Evolutionary conservation across 441 rosid genomes (phyloP), one percentile per base, ranked within the genome.

Genomic region (Pelargonium cotyledonis): DNA sequence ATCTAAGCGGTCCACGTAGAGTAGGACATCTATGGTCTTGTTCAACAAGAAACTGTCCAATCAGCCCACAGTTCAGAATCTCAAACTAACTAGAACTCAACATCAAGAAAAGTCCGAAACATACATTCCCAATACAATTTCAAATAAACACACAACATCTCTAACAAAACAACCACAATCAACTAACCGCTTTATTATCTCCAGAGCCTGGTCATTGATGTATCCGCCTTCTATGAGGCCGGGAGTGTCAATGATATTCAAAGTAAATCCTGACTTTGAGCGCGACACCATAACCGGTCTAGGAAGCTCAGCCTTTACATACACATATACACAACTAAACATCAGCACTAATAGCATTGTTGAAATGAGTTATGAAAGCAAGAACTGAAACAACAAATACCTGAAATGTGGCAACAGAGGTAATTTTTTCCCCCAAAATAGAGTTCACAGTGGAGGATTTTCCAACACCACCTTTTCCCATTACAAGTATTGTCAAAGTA

Each of bases 161-260:
- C 0, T 49, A 4, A 49, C 14, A n/a, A 49, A 49, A 51, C 18
- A 6, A 51, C n/a, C 21, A 41, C 35, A 63, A 16, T 15, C 49
- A 49, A 66, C 73, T 14, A 57, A 84, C 88, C 80, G 75, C 73
- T 84, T 84, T 12, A 82, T 84, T 63, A 77, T 74, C 64, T 82
- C 81, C 75, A 84, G 72, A 29, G 85, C 84, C 78, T 78, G 85
- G 75, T 80, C 81, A 78, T 84, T 84, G 26, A 82, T 82, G 72
- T 84, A 84, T 70, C 88, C 88, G 57, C 88, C 88, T 71, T 84
- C 88, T 29, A 82, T 82, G 66, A 84, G 81, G 53, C 88, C 88
- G 73, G 88, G 88, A 44, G 85, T 78, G 77, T 84, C 84, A 6
- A 84, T 77, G 15, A 84, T 70, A 41, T 80, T 82, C 67, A 84